These are phyloP conservation scores for Penicillium manginii DNA, from an alignment of 495 filamentous ascomycete species.

Conservation along the genomic window DNA sequence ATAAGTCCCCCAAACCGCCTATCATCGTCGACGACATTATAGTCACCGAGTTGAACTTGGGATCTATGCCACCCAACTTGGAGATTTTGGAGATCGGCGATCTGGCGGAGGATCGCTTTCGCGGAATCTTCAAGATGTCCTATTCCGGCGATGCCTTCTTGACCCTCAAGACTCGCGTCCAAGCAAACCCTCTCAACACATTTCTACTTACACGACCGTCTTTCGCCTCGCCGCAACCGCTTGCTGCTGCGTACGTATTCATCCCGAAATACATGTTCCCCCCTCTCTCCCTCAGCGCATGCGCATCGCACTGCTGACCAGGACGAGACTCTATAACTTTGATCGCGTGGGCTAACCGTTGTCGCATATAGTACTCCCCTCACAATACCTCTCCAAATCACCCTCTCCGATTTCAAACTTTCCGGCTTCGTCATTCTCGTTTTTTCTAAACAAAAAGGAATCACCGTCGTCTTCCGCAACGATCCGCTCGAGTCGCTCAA, in stretches of 20 bases:
- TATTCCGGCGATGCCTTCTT: slow-evolving; percentile 94
- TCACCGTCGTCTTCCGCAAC: slow-evolving; percentile 96
- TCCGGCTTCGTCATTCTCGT: slow-evolving; percentile 97
- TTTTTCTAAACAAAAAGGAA: slow-evolving; percentile 94
- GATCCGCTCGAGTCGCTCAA: slow-evolving; percentile 97
- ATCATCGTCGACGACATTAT: slow-evolving; percentile 99
- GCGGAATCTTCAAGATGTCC: slow-evolving; percentile 98
- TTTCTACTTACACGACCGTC: slow-evolving; percentile 87
- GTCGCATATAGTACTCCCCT: slow-evolving; percentile 62
- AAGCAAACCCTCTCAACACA: slow-evolving; percentile 97
- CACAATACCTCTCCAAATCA: slow-evolving; percentile 96
- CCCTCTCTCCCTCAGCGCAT: background rate
- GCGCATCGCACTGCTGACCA: background rate
- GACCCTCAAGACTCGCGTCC: slow-evolving; percentile 91
- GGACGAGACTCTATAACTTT: background rate
- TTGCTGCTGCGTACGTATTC: slow-evolving; percentile 76
- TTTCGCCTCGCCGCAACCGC: slow-evolving; percentile 88
- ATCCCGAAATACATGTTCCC: background rate
- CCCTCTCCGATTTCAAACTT: slow-evolving; percentile 93
- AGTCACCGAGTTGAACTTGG: slow-evolving; percentile 96
- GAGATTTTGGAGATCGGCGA: slow-evolving; percentile 98
- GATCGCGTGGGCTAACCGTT: slow-evolving; percentile 20
- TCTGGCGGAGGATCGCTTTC: slow-evolving; percentile 93
- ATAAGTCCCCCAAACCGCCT: slow-evolving; percentile 97
- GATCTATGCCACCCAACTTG: slow-evolving; percentile 85